Percentiles rank a stretch among this genome's conserved stretches.
Evolutionary conservation across 2,329 filamentous ascomycete species (phyloP).

Genomic region (Alternaria novae-zelandiae): DNA sequence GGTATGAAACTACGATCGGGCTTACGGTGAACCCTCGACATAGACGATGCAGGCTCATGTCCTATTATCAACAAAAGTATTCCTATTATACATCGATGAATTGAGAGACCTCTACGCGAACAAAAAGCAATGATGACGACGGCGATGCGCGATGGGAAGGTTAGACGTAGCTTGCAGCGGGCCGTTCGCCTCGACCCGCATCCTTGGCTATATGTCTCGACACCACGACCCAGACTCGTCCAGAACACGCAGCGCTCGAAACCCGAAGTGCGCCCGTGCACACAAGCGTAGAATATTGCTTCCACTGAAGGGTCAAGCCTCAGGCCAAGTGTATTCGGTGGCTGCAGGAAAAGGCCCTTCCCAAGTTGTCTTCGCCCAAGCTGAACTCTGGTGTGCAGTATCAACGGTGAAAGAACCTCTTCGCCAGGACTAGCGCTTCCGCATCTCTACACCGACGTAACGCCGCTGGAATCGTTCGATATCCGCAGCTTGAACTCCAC

Average conservation of each 20-base stretch:
- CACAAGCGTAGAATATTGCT: background rate
- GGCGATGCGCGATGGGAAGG: background rate
- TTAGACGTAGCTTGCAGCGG: background rate
- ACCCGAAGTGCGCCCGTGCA: background rate
- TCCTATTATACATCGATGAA: background rate
- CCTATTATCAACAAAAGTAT: background rate
- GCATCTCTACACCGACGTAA: background rate
- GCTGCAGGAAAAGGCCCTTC: background rate
- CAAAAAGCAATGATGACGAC: background rate
- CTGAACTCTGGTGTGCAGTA: background rate
- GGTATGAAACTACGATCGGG: background rate
- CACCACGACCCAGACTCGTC: background rate
- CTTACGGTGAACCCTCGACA: background rate
- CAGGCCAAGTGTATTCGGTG: background rate
- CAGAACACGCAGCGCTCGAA: background rate
- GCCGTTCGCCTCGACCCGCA: constrained; percentile 2
- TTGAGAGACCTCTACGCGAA: background rate
- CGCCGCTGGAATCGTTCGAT: background rate
- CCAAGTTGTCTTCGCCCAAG: background rate
- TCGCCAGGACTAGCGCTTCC: background rate
- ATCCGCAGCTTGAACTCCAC: background rate
- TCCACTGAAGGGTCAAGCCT: background rate
- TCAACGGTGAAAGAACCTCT: background rate
- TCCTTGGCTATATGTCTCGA: background rate
- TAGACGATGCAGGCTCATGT: background rate